Base-by-base conservation (phyloP, 2,329 filamentous ascomycete genomes). In the Colletotrichum paranaense region DNA sequence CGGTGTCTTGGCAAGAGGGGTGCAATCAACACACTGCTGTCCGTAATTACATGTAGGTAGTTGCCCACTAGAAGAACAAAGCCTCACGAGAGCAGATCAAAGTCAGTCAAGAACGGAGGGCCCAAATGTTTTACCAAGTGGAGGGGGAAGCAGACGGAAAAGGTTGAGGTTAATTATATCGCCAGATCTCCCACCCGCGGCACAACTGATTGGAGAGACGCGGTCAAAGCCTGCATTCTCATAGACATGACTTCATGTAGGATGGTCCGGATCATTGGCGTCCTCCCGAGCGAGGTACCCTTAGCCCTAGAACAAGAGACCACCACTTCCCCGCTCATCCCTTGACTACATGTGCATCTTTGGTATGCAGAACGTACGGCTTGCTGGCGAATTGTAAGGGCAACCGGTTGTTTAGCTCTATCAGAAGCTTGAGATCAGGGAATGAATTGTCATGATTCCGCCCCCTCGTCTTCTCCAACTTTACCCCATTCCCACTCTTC, bases 1-100 rank as follows among this genome's bases (percentile, higher is more conserved):
- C 67, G 60, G 71, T 38, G 46, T 66, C 71, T 73, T 73, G 71
- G 71, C 71, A 38, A 30, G 71, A 73, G 71, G 71, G 69, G 69
- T 7, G 49, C 38, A 56, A 14, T n/a, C 8, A 32, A 38, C 32
- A 46, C 22, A 6, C 32, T 35, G 32, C 32, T 35, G 12, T 9
- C 11, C 32, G 32, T 12, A 35, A 35, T 35, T 24, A 46, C 16
- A 24, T 42, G 28, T 8, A 30, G 12, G 28, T 8, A 30, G 12
- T 52, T 12, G n/a, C 26, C 24, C 42, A 30, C 56, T 16, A 49
- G 16, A 26, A 53, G 22, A 30, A n/a, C 19, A n/a, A 38, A 14
- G 14, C 38, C 60, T 14, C n/a, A 22, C n/a, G 26, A 28, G 16
- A 16, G n/a, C 3, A 3, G 5, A 24, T 7, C 7, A 64, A 16